Evolutionary conservation across 2,329 filamentous ascomycete genomes (phyloP).

Genomic region (Aspergillus sp.): DNA sequence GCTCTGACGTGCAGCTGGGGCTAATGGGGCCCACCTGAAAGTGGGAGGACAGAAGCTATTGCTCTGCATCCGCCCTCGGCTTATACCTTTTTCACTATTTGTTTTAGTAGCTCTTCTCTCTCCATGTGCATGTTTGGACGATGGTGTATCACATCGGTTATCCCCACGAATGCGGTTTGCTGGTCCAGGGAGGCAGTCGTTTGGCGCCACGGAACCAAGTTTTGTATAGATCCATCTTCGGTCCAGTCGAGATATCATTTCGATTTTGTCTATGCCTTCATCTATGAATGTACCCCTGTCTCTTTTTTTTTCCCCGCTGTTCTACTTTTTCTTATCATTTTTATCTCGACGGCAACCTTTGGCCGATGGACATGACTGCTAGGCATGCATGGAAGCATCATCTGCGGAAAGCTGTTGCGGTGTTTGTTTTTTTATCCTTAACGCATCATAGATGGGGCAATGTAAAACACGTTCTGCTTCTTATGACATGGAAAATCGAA

Average conservation of each 20-base stretch:
- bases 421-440: slow-evolving; percentile 22
- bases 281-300: slow-evolving; percentile 30
- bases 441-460: slow-evolving; percentile 44
- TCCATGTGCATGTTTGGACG: slow-evolving; percentile 35
- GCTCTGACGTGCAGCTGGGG: slow-evolving; percentile 14
- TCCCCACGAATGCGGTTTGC: slow-evolving; percentile 35
- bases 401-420: slow-evolving; percentile 30
- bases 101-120: slow-evolving; percentile 51
- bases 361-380: slow-evolving; percentile 27
- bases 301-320: slow-evolving; percentile 24
- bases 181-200: slow-evolving; percentile 37
- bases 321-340: slow-evolving; percentile 27
- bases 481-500: background rate
- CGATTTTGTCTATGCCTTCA: slow-evolving; percentile 28
- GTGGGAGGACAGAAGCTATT: slow-evolving; percentile 12
- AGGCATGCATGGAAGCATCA: slow-evolving; percentile 31
- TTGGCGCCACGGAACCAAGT: slow-evolving; percentile 42
- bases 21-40: slow-evolving; percentile 17
- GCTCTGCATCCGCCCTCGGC: slow-evolving; percentile 21
- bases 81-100: slow-evolving; percentile 35
- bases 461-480: slow-evolving; percentile 38
- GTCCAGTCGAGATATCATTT: slow-evolving; percentile 20
- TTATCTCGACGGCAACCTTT: slow-evolving; percentile 27
- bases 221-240: slow-evolving; percentile 44
- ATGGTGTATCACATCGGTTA: slow-evolving; percentile 37